Evolutionary conservation across 495 filamentous ascomycete genomes (phyloP), one percentile per base, ranked within the genome.

Genomic region (Cetradonia linearis): DNA sequence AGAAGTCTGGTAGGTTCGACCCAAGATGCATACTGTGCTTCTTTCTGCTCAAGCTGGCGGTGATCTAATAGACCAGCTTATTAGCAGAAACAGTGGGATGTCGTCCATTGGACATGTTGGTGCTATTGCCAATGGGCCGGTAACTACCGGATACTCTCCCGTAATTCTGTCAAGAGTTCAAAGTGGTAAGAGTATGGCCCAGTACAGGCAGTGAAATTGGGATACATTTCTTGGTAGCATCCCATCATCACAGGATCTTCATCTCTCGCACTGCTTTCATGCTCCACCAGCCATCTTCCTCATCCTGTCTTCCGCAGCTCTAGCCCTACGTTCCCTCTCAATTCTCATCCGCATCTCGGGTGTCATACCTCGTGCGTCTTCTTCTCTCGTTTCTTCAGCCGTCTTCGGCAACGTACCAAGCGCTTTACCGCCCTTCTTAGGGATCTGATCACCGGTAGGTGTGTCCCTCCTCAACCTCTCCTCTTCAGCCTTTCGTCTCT

Each of bases 231-330:
- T 8, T 7, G 34, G 31, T 4, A 4, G 1, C 3, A 18, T 7
- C 1, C 23, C 11, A 13, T 13, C 13, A n/a, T 46, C 42, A 46
- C 20, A 13, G 1, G 11, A 23, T 14, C 14, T 2, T 55, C 23
- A 10, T 25, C 7, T n/a, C 23, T 27, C 23, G 23, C 1, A 16
- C 13, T 34, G 1, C 20, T 2, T 2, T 36, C 36, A 38, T 14
- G 13, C n/a, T 27, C 37, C 54, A 44, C 34, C 55, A 2, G 48
- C 78, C 80, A 90, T 76, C 65, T 81, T 73, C 69, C 76, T 81
- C 44, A 96, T 80, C 64, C 92, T 82, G 76, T 91, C 91, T 74
- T 95, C 90, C 3, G 88, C 89, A 16, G 91, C 91, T 61, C 89
- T 81, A 14, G 87, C 90, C 66, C 89, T 85, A 55, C 84, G 78